Evolutionary conservation across 192 early-diverging fungal genomes (phyloP).

Genomic region (Coemansia furcata): DNA sequence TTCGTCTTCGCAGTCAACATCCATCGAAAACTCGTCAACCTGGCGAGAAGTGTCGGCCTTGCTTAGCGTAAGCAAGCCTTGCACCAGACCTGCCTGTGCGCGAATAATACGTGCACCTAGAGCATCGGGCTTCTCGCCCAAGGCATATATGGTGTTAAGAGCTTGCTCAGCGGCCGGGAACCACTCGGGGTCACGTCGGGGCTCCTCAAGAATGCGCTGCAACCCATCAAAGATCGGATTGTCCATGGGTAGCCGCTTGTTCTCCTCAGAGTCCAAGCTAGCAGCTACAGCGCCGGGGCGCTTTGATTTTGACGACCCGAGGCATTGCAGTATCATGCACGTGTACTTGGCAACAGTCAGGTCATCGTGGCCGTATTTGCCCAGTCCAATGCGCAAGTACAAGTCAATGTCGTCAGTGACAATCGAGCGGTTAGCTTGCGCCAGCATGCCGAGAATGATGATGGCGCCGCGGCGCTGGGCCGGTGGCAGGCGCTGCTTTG

Average conservation of each 20-base stretch:
- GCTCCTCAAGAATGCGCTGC: conserved; percentile 49
- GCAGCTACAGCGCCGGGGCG: conserved; percentile 19
- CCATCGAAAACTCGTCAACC: conserved; percentile 14
- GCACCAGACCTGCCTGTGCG: conserved; percentile 62
- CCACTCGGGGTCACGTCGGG: conserved; percentile 58
- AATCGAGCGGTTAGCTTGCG: conserved; percentile 78
- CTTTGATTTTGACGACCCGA: conserved; percentile 46
- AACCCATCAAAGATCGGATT: conserved; percentile 61
- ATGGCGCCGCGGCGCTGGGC: conserved; percentile 83
- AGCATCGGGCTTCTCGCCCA: conserved; percentile 88
- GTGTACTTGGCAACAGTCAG: conserved; percentile 82
- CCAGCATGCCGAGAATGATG: conserved; percentile 91
- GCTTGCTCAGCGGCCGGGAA: conserved; percentile 92
- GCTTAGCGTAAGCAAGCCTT: conserved; percentile 45
- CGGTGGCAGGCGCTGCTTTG: conserved; percentile 62
- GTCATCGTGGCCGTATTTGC: conserved; percentile 77
- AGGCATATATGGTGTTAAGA: conserved; percentile 85
- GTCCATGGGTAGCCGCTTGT: conserved; percentile 55
- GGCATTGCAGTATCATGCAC: conserved; percentile 89
- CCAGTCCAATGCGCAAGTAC: conserved; percentile 81
- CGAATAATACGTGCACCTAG: conserved; percentile 78
- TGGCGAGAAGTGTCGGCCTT: conserved; percentile 7
- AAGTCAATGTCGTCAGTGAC: conserved; percentile 84
- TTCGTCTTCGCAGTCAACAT: conserved; percentile 34
- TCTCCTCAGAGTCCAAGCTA: conserved; percentile 26